These are phyloP conservation scores for Boeremia lycopersici DNA, from an alignment of 2,329 filamentous ascomycete species.

Conservation along the genomic window DNA sequence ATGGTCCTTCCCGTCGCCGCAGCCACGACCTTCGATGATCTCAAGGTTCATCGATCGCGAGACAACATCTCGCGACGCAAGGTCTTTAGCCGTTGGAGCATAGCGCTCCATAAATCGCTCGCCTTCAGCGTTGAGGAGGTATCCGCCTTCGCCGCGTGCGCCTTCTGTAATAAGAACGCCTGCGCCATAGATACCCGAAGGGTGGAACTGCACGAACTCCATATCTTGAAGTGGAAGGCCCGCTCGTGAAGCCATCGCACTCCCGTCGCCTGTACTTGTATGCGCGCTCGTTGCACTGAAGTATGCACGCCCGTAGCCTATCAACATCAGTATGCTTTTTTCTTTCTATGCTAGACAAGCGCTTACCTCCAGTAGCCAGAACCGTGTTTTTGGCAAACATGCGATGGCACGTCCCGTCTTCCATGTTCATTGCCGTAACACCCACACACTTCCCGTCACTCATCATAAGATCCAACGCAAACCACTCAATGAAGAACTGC, in stretches of 20 bases:
- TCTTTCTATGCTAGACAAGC: not conserved
- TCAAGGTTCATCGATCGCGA: constrained; percentile 57
- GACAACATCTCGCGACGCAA: constrained; percentile 57
- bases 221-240: constrained; percentile 58
- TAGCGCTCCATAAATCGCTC: constrained; percentile 61
- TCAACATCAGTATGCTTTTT: not conserved
- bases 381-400: constrained; percentile 57
- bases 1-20: constrained; percentile 55
- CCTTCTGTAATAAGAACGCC: constrained; percentile 58
- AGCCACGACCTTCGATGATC: constrained; percentile 55
- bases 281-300: constrained; percentile 58
- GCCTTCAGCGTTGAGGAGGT: constrained; percentile 56
- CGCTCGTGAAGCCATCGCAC: constrained; percentile 57
- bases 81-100: constrained; percentile 57
- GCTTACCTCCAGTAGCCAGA: constrained; percentile 50
- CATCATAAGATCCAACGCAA: constrained; percentile 58
- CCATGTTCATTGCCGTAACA: constrained; percentile 55
- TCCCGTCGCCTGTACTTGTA: constrained; percentile 58
- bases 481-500: constrained; percentile 59
- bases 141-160: constrained; percentile 57
- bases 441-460: constrained; percentile 55
- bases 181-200: constrained; percentile 58
- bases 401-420: constrained; percentile 57
- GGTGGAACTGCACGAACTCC: constrained; percentile 60
- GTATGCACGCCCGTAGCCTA: constrained; percentile 57